Conservation (phyloP, 495 filamentous ascomycete species). For the Friedmanniomyces simplex region DNA sequence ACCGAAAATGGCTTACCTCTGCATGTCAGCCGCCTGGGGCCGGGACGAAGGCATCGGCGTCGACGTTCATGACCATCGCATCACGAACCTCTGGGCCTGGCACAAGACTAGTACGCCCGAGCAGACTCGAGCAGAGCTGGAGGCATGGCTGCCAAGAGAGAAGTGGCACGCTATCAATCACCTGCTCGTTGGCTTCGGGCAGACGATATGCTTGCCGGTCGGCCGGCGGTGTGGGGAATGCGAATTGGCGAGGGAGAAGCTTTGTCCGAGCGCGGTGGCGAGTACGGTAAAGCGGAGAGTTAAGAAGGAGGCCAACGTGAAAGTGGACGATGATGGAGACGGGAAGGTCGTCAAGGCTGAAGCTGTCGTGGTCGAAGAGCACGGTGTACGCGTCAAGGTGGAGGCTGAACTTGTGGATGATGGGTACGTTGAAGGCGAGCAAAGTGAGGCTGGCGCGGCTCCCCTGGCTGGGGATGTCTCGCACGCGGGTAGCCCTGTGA, state of each 20-base stretch:
- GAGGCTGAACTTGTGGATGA: not conserved
- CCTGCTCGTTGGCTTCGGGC: constrained; percentile 82
- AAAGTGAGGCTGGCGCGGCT: no score
- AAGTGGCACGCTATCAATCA: constrained; percentile 93
- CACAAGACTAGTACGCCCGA: constrained; percentile 74
- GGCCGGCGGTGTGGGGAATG: constrained; percentile 75
- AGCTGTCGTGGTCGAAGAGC: constrained; percentile 9
- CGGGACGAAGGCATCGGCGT: constrained; percentile 54
- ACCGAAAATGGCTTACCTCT: constrained; percentile 95
- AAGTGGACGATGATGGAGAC: constrained; percentile 14
- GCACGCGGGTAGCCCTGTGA: no score
- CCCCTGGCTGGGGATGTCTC: no score
- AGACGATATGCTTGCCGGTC: constrained; percentile 76
- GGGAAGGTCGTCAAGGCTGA: constrained; percentile 10
- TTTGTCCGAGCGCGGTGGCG: constrained; percentile 61
- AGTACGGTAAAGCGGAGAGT: constrained; percentile 13
- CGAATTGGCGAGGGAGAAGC: constrained; percentile 55
- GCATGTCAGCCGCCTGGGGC: constrained; percentile 62
- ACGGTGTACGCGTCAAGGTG: constrained; percentile 11
- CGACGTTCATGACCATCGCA: constrained; percentile 68
- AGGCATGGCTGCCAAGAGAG: constrained; percentile 77
- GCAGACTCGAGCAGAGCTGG: constrained; percentile 65
- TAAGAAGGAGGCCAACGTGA: constrained; percentile 19
- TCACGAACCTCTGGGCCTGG: constrained; percentile 96
- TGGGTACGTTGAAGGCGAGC: no score